Evolutionary conservation across 345 rosid genomes (phyloP), one percentile per base, ranked within the genome.

Genomic region (Pistacia atlantica): DNA sequence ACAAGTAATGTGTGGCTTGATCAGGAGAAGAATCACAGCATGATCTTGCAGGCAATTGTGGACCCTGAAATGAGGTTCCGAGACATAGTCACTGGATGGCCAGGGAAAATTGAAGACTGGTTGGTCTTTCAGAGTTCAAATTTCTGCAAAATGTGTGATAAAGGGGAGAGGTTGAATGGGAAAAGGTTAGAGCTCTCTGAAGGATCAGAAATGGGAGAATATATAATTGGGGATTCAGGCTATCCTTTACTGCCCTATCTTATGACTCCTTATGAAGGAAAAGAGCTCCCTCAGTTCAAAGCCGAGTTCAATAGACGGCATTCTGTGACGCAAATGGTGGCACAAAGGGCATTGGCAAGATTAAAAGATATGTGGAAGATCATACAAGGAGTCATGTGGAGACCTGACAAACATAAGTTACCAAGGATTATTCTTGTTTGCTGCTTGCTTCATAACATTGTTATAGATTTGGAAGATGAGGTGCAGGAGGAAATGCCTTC

Each of bases 31-130:
- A 87, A 82, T 71, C 84, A 87, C 80, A 90, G 90, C 78, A 84
- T 90, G 90, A 79, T 88, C 63, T 69, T 90, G 85, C 94, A 88
- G 80, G 92, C 84, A 1, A 83, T 88, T 49, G 89, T 88, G 52
- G 90, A 84, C 81, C 84, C 92, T 16, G 82, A 84, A 18, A 84
- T 87, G 92, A 86, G 87, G 76, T 88, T 88, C 82, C 81, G 83
- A 17, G 92, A 88, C 77, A 86, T 90, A 59, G 85, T 90, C 83
- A 87, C 90, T 8, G 94, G 94, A 49, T 88, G 94, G 94, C 92
- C 94, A 0, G 94, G 94, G 59, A 86, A 83, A 79, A 77, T 87
- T 80, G 84, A 83, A 33, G 92, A 87, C 45, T 45, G 61, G 72
- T 61, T 70, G 55, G 79, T 90, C 45, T 88, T 88, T 75, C 83